Percentiles rank a stretch among this genome's conserved stretches.
phyloP scores from a whole-genome alignment of 2,329 filamentous ascomycete genomes.

The Nigrospora osmanthi region DNA sequence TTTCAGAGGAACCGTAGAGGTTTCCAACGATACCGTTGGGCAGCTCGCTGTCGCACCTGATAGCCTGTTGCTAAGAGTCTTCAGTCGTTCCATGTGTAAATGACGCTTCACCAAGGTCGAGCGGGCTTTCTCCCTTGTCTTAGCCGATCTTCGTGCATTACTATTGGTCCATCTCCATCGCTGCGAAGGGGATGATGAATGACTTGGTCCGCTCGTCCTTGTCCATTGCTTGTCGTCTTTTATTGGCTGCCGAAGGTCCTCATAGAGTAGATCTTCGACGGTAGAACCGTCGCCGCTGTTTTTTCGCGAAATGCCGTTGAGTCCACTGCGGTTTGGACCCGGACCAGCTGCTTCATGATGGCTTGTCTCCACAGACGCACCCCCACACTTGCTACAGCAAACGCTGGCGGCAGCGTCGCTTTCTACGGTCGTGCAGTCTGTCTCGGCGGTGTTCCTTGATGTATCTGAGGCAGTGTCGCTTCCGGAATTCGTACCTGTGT shows the following conservation, averaged over 20 bases:
- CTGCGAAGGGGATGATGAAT: not conserved
- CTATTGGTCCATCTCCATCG: not conserved
- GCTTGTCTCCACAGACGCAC: not conserved
- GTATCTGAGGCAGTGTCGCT: not conserved
- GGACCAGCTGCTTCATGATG: not conserved
- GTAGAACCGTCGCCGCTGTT: not conserved
- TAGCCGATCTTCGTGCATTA: not conserved
- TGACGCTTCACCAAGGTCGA: not conserved
- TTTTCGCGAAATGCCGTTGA: not conserved
- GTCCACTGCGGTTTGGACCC: not conserved
- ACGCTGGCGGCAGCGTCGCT: not conserved
- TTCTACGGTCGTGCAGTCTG: not conserved
- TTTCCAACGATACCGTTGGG: not conserved
- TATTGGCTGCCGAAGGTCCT: not conserved
- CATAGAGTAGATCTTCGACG: not conserved
- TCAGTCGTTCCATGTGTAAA: slow-evolving; percentile 1
- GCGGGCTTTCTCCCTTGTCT: not conserved
- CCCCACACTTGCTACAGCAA: not conserved
- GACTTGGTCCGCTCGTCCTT: not conserved
- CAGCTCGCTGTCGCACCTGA: not conserved
- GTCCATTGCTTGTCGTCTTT: not conserved
- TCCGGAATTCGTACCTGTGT: not conserved
- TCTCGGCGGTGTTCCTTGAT: not conserved
- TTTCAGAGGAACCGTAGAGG: not conserved
- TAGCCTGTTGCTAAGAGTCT: not conserved